Base-by-base conservation (phyloP, 805 yeast genomes). In the Limtongozyma cylindracea region DNA sequence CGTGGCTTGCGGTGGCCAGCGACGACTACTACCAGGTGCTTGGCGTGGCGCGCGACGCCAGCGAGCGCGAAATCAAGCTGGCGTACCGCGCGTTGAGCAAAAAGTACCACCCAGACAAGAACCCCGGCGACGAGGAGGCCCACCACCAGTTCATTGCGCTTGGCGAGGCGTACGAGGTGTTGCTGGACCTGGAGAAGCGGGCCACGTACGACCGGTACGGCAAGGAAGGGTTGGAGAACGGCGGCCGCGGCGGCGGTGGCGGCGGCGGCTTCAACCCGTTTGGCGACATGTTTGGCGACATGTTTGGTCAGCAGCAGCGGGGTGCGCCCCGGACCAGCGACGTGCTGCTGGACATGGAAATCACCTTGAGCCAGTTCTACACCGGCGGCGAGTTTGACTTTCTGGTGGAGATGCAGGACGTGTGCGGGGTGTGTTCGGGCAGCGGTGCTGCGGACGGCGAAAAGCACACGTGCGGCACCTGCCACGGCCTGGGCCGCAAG, bases 51-150 rank as follows among this genome's bases (percentile, higher is more conserved):
- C 60, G 54, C 28, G 50, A 56, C 31, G 91, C 94, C 0, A 55
- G 56, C 23, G 93, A 77, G 12, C 67, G 60, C 31, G 80, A 78
- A 25, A 76, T 82, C 45, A 78, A 76, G 39, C 60, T 67, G 23
- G 93, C 94, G 0, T 82, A 82, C 41, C 53, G 92, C 31, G 59
- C 63, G 25, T 47, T 84, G 30, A 68, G 82, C 31, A 71, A 77
- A 41, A 74, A 74, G 38, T 78, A 61, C 44, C 98, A 84, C 38
- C 98, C 98, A 2, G 98, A 84, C 45, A 84, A 84, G 48, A 88
- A 84, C 39, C 69, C 72, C 6, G 29, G 27, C 5, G 62, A 70
- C 33, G 78, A 76, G 6, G 71, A 60, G 14, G 92, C 95, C 1
- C 80, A 76, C 31, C 69, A 72, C 22, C 69, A 62, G 45, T 88